phyloP scores from a whole-genome alignment of 116 monocot species.

The Cymodocea nodosa region DNA sequence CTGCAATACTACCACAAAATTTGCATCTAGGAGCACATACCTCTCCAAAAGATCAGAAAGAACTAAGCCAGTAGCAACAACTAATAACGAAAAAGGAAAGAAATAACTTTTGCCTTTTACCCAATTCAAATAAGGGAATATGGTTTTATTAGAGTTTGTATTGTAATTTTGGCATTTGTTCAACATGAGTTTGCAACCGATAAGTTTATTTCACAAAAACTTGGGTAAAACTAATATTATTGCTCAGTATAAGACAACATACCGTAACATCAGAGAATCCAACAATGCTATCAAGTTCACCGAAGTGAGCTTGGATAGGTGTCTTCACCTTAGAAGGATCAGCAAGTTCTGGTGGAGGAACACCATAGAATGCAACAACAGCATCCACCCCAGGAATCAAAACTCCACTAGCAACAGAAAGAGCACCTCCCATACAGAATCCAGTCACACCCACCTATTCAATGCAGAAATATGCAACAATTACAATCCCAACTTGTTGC shows the following conservation, averaged over 20 bases:
- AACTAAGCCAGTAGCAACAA: too few relatives aligned
- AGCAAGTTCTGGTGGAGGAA: constrained; percentile 66
- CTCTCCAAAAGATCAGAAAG: too few relatives aligned
- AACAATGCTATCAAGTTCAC: constrained; percentile 69
- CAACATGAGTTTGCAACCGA: too few relatives aligned
- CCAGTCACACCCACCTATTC: constrained; percentile 84
- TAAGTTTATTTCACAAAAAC: not conserved
- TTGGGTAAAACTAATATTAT: not conserved
- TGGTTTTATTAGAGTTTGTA: too few relatives aligned
- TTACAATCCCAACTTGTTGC: not conserved
- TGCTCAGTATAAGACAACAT: constrained; percentile 15
- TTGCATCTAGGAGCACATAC: too few relatives aligned
- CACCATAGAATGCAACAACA: constrained; percentile 86
- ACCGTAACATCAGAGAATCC: constrained; percentile 89
- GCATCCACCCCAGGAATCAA: constrained; percentile 86
- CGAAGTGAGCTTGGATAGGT: constrained; percentile 93
- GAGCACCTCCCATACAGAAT: constrained; percentile 94
- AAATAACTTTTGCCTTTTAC: too few relatives aligned
- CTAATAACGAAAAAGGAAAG: too few relatives aligned
- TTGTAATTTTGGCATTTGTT: too few relatives aligned
- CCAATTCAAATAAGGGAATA: too few relatives aligned
- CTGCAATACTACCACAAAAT: not conserved
- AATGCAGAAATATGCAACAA: not conserved
- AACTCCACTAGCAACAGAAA: constrained; percentile 81
- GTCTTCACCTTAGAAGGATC: constrained; percentile 65